phyloP scores from a whole-genome alignment of 306 rosid species.

The Vicia sativa region DNA sequence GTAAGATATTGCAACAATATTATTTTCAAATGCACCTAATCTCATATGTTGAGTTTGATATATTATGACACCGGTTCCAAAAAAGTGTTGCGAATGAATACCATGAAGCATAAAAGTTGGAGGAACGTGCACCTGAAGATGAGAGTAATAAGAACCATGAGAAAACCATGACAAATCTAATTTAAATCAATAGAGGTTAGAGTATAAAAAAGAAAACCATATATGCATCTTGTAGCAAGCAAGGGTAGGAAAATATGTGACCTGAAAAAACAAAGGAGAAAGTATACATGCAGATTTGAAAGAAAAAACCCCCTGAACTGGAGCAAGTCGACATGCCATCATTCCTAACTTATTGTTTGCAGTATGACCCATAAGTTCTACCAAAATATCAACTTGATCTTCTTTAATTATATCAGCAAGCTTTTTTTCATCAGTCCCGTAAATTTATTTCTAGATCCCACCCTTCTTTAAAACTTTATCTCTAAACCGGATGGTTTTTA shows the following conservation, averaged over 20 bases:
- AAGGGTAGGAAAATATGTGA: slow-evolving; percentile 5
- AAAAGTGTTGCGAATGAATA: slow-evolving; percentile 90
- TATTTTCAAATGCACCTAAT: slow-evolving; percentile 84
- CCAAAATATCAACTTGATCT: slow-evolving; percentile 91
- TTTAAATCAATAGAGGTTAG: not conserved
- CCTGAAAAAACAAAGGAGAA: not conserved
- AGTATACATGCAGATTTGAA: not conserved
- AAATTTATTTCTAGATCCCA: slow-evolving; percentile 89
- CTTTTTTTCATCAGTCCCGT: slow-evolving; percentile 92
- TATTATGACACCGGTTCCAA: slow-evolving; percentile 88
- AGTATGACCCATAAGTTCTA: slow-evolving; percentile 97
- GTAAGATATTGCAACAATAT: slow-evolving; percentile 84
- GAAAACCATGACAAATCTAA: slow-evolving; percentile 14
- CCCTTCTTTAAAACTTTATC: slow-evolving; percentile 83
- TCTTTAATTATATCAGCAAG: slow-evolving; percentile 86
- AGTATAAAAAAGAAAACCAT: not conserved
- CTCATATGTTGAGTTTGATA: slow-evolving; percentile 85
- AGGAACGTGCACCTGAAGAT: slow-evolving; percentile 84
- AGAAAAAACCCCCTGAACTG: slow-evolving; percentile 59
- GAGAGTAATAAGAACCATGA: slow-evolving; percentile 28
- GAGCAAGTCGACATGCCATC: slow-evolving; percentile 98
- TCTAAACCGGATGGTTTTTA: slow-evolving; percentile 85
- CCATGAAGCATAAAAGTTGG: slow-evolving; percentile 96
- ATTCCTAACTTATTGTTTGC: slow-evolving; percentile 96
- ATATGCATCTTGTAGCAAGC: not conserved